Evolutionary conservation across 495 filamentous ascomycete species (phyloP), one percentile per base, ranked within the genome.

Genomic region (Aspergillus leporis): DNA sequence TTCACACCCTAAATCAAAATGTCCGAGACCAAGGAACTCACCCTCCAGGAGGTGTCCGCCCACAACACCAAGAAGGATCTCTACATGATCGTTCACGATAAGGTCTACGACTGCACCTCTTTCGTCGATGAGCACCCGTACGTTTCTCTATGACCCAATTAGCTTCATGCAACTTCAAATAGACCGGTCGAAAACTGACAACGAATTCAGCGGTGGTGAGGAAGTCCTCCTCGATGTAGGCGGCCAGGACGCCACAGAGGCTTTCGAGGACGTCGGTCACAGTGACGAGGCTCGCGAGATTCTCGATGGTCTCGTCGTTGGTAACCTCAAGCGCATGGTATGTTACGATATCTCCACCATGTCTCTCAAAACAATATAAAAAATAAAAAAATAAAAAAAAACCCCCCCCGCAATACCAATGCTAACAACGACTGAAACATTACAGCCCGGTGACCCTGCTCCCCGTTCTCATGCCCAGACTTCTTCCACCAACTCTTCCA

Each of bases 111-210:
- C 72, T 73, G 81, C 65, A 82, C 83, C 62, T 90, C 84, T 70
- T 99, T 99, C 78, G 81, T 98, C 57, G 93, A 98, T 73, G 95
- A 99, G 86, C 95, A 99, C 79, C 95, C 95, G 93, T 98, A 91
- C 76, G 94, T 93, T 31, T n/a, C 43, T n/a, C 40, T 1, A 47
- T 51, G 58, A 52, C 41, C 53, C 22, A 32, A 6, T 41, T 31
- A 41, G 22, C 12, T 14, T 19, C 21, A 14, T 16, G 21, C 21
- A 32, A 16, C 16, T 2, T 51, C 12, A 47, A 22, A 38, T 1
- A 55, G 0, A 53, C 63, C 22, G 5, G 30, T 23, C 57, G 18
- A 25, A 5, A 16, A 36, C 48, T 53, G 38, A 59, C 38, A 47
- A 41, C n/a, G 6, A 36, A 30, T 55, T 58, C 70, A 98, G 94